These are phyloP conservation scores for Kuraishia borneana DNA, from an alignment of 805 yeast species.

Conservation along the genomic window DNA sequence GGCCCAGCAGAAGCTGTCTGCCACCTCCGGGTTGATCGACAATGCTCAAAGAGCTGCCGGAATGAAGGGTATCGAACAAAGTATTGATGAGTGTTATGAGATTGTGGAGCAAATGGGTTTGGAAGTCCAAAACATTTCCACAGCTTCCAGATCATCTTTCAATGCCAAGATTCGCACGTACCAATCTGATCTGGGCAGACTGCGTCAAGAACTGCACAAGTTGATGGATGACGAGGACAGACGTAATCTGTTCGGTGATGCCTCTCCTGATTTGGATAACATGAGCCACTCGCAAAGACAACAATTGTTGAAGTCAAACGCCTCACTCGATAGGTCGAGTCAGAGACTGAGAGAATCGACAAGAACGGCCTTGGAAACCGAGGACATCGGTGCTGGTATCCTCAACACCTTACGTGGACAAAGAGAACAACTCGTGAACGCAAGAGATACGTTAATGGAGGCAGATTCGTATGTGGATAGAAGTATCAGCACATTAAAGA, in stretches of 20 bases:
- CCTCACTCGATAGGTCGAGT: conserved; percentile 70
- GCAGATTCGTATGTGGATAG: conserved; percentile 93
- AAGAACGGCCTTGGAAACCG: conserved; percentile 87
- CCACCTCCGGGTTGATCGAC: conserved; percentile 34
- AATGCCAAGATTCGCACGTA: conserved; percentile 72
- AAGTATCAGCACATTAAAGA: conserved; percentile 71
- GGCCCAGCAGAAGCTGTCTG: conserved; percentile 52
- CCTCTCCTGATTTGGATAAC: conserved; percentile 20
- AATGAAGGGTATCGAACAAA: conserved; percentile 48
- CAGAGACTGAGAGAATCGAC: conserved; percentile 82
- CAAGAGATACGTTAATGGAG: conserved; percentile 76
- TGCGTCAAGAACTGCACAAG: conserved; percentile 43
- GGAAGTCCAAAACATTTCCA: conserved; percentile 79
- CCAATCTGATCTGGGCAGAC: conserved; percentile 42
- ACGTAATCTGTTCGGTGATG: conserved; percentile 55
- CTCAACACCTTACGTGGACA: conserved; percentile 83
- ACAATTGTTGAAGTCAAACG: conserved; percentile 65
- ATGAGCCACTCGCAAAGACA: conserved; percentile 58
- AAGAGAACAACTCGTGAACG: conserved; percentile 80
- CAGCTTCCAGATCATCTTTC: conserved; percentile 54
- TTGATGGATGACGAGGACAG: conserved; percentile 65
- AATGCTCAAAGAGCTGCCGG: conserved; percentile 39
- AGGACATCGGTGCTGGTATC: conserved; percentile 81
- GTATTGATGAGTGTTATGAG: conserved; percentile 74
- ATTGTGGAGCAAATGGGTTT: conserved; percentile 78